A percentile compares a stretch with the other conserved stretches of the same genome.
Evolutionary conservation across 805 yeast genomes (phyloP).

Genomic region (Maudiozyma pseudohumilis): DNA sequence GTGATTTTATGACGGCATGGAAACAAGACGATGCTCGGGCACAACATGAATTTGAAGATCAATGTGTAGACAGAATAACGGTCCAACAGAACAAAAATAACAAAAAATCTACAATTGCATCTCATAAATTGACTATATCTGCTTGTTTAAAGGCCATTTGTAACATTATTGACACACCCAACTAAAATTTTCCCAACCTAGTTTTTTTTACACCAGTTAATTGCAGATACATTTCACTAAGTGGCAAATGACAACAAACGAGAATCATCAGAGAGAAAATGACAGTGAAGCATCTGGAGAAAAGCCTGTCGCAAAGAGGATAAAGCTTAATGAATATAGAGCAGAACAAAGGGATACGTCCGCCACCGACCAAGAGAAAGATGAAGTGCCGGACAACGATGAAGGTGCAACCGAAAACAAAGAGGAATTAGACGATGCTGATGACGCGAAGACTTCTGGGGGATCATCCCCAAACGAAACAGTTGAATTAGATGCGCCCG

Average conservation of each 20-base stretch:
- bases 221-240: no score
- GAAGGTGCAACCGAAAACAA: slow-evolving; percentile 10
- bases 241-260: neutral
- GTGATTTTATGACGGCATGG: no score
- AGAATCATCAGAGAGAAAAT: neutral
- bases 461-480: slow-evolving; percentile 3
- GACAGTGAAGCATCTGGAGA: neutral
- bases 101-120: no score
- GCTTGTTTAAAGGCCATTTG: no score
- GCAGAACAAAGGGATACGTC: neutral
- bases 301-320: neutral
- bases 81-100: no score
- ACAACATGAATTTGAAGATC: no score
- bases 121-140: no score
- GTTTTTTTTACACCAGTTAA: no score
- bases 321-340: neutral
- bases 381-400: neutral
- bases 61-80: no score
- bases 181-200: no score
- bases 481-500: slow-evolving; percentile 3
- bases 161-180: no score
- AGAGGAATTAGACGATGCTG: slow-evolving; percentile 14
- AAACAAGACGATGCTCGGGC: no score
- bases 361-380: neutral
- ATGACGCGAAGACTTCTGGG: slow-evolving; percentile 13